Base-by-base conservation (phyloP, 1,139 yeast genomes). In the Hyphopichia wangnamkhiaoensis region DNA sequence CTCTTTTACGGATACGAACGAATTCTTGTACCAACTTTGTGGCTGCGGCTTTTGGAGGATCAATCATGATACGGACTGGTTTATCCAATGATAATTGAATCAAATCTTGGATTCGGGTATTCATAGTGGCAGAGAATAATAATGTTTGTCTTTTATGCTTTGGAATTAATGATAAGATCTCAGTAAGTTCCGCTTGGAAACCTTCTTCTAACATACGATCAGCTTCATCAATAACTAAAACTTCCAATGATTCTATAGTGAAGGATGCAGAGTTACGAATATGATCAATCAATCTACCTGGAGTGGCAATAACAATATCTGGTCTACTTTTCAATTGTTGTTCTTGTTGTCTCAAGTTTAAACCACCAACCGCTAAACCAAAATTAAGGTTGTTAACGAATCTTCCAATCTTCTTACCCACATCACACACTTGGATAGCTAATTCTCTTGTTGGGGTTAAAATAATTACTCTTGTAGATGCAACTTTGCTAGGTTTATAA, bases 201-300 rank as follows among this genome's bases (percentile, higher is more conserved):
- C 98, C 98, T 66, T 93, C 98, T 61, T 93, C 99, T 52, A 93
- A 76, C 98, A 93, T 93, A 70, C 99, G 82, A 73, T 94, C 99
- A 42, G 98, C 99, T 71, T 90, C 98, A 70, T 94, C 98, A 52
- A 93, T 79, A 24, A 94, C 95, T 56, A 93, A 72, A 43, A 94
- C 87, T 65, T 93, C 98, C 39, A 93, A 91, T 18, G 83, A 76
- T 52, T 93, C 98, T 36, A 91, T 95, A 36, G 83, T 81, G 64
- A 93, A 93, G 38, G 95, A 84, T 8, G 97, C 93, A 4, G 98
- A 90, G 67, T 93, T 93, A 57, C 98, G 77, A 42, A 94, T 82
- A 65, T 93, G 98, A 65, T 93, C 99, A 56, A 94, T 93, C 50
- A 94, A 84, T 70, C 99, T 80, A 49, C 98, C 98, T 0, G 98